phyloP scores from a whole-genome alignment of 257 asterid genomes.

The Ehretia macrophylla region DNA sequence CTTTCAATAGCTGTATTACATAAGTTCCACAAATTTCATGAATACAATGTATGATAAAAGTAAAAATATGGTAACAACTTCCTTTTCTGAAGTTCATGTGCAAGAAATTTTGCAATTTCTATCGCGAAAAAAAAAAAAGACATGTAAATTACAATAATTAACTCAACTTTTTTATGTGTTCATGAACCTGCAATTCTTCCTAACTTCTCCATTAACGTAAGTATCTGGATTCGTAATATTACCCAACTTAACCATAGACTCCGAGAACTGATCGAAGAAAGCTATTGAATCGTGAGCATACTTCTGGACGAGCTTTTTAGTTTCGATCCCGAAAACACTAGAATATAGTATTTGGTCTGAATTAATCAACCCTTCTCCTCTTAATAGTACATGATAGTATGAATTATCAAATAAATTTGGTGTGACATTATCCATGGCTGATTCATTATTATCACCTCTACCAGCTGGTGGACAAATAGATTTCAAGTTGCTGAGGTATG shows the following conservation, averaged over 20 bases:
- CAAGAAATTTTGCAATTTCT: no score
- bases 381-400: conserved; percentile 51
- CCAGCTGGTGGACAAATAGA: conserved; percentile 51
- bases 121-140: no score
- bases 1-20: no score
- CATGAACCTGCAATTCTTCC: conserved; percentile 81
- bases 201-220: conserved; percentile 66
- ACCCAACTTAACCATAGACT: conserved; percentile 90
- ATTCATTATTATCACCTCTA: conserved; percentile 55
- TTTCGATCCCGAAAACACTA: conserved; percentile 52
- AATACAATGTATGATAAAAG: no score
- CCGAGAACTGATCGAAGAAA: conserved; percentile 77
- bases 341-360: conserved; percentile 84
- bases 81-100: no score
- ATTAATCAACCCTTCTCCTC: conserved; percentile 65
- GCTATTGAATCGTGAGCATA: conserved; percentile 61
- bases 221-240: conserved; percentile 65
- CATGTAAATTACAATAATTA: no score
- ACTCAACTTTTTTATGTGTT: conserved; percentile 45
- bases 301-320: conserved; percentile 54
- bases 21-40: no score
- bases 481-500: conserved; percentile 44
- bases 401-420: conserved; percentile 76
- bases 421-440: conserved; percentile 67
- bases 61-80: no score